phyloP scores from a whole-genome alignment of 805 yeast species.

The Yamadazyma akitaensis region DNA sequence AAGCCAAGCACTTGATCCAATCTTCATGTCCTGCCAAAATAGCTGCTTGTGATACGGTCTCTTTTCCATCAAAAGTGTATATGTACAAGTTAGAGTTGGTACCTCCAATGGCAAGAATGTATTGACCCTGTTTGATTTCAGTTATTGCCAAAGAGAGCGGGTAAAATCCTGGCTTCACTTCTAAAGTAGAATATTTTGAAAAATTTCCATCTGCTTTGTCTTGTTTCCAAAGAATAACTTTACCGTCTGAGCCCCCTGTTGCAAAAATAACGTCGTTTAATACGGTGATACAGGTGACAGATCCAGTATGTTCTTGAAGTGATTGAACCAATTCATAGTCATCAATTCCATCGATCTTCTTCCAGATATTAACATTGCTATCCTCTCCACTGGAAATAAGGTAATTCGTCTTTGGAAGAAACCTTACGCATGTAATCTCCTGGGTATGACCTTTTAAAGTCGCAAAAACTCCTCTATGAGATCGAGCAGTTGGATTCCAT shows the following conservation, averaged over 20 bases:
- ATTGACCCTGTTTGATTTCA: conserved; percentile 29
- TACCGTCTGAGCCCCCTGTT: conserved; percentile 66
- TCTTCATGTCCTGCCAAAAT: conserved; percentile 88
- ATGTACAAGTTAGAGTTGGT: conserved; percentile 55
- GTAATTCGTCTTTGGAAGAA: conserved; percentile 40
- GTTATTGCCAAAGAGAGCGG: conserved; percentile 33
- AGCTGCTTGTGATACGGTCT: conserved; percentile 37
- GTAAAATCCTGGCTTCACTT: conserved; percentile 45
- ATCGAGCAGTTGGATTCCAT: conserved; percentile 54
- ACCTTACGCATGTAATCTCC: conserved; percentile 64
- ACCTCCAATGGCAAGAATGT: conserved; percentile 69
- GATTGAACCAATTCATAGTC: conserved; percentile 28
- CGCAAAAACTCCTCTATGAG: conserved; percentile 44
- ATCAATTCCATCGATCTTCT: conserved; percentile 22
- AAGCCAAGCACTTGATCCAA: conserved; percentile 80
- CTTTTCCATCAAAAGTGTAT: conserved; percentile 38
- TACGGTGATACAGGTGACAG: conserved; percentile 56
- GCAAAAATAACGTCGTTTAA: conserved; percentile 37
- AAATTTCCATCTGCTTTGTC: conserved; percentile 14
- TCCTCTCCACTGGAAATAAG: conserved; percentile 71
- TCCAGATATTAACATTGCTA: conserved; percentile 60
- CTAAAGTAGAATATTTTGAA: conserved; percentile 26
- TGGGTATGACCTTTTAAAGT: conserved; percentile 61
- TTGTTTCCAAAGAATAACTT: conserved; percentile 48
- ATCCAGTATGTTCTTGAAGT: conserved; percentile 41